phyloP scores from a whole-genome alignment of 2,329 filamentous ascomycete species.

The Delphinella strobiligena region DNA sequence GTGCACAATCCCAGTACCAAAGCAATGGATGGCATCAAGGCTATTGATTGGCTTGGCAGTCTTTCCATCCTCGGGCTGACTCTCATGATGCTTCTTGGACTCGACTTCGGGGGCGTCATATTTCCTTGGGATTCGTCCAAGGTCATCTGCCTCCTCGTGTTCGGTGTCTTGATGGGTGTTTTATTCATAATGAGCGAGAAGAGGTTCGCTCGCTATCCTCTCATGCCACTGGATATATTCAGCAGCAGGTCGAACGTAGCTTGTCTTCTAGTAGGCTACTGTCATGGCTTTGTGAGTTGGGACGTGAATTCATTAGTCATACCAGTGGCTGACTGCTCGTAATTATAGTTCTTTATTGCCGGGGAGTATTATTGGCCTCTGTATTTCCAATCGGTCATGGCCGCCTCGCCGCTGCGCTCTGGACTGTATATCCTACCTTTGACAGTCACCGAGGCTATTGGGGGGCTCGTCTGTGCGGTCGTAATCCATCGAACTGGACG shows the following conservation, averaged over 20 bases:
- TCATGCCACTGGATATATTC: slow-evolving; percentile 58
- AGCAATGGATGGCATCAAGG: slow-evolving; percentile 34
- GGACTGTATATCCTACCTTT: slow-evolving; percentile 51
- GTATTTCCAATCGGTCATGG: slow-evolving; percentile 58
- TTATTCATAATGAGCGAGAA: slow-evolving; percentile 51
- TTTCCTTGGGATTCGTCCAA: slow-evolving; percentile 44
- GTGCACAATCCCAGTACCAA: slow-evolving; percentile 43
- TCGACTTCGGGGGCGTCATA: slow-evolving; percentile 41
- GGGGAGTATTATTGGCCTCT: slow-evolving; percentile 61
- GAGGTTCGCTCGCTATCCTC: slow-evolving; percentile 49
- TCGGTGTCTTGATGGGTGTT: slow-evolving; percentile 35
- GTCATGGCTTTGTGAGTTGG: slow-evolving; percentile 30
- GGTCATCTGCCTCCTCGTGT: slow-evolving; percentile 43
- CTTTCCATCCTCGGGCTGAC: slow-evolving; percentile 39
- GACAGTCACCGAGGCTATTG: slow-evolving; percentile 31
- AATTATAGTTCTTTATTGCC: slow-evolving; percentile 41
- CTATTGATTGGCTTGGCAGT: slow-evolving; percentile 44
- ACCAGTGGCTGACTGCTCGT: neutral
- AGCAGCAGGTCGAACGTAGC: slow-evolving; percentile 43
- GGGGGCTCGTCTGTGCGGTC: slow-evolving; percentile 35
- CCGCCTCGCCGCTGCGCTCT: slow-evolving; percentile 48
- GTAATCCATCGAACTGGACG: slow-evolving; percentile 39
- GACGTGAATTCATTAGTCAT: no score
- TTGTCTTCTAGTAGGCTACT: slow-evolving; percentile 37
- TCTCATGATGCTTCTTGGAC: slow-evolving; percentile 39